Evolutionary conservation across 202 grass and related monocot genomes (phyloP), one percentile per base, ranked within the genome.

Genomic region (Cymbopogon flexuosus): DNA sequence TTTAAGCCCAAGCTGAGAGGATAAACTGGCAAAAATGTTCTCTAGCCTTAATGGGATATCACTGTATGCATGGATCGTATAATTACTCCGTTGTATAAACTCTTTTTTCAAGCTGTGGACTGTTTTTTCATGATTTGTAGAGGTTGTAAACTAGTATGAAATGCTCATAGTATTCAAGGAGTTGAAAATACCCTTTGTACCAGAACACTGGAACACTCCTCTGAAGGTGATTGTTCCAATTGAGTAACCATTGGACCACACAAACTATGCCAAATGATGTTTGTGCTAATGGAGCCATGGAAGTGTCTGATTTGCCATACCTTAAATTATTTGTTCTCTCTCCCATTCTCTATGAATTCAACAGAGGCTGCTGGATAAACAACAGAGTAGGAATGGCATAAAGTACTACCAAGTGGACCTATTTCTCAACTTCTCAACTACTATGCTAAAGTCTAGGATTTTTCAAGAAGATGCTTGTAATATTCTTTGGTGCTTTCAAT

Each of bases 401-500:
- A 72, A 58, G 10, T 36, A 29, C 43, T 30, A 8, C 59, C 59
- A 68, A 78, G 21, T 34, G 78, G 58, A 23, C 43, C 42, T 61
- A 78, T 82, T 82, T 74, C 61, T 27, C 27, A 27, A 27, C 27
- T 27, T 27, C 31, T 54, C 60, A 37, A 37, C 24, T 33, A 68
- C 24, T 42, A 68, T 61, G 67, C 59, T 3, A 10, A 68, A 74
- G 16, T 74, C 49, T 34, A 40, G 31, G 51, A 23, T 61, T 74
- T 78, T 67, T 37, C 13, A 51, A 62, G 8, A 35, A 62, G 11
- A 79, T 86, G 73, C 51, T 86, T 82, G 78, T 78, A 83, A 73
- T 86, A 82, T 89, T 86, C 68, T 82, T 54, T 36, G 21, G 49
- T 86, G 58, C 67, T 43, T 74, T 30, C 67, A 78, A 4, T 42